Conservation (phyloP, 2,329 filamentous ascomycete genomes). For the Fusarium sp. region DNA sequence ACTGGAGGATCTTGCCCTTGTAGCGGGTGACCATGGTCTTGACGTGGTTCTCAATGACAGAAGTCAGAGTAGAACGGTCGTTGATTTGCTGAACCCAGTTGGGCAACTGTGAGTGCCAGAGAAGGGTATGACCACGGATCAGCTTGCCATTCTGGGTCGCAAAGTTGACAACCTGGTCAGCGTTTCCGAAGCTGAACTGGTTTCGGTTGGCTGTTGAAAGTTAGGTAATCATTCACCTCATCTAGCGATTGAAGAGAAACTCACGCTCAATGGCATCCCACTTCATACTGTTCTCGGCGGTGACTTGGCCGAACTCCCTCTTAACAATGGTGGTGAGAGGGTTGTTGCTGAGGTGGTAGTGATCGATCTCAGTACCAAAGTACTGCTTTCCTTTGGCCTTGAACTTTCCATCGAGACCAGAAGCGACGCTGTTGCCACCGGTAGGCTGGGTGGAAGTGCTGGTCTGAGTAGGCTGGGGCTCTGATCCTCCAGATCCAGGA, state of each 20-base stretch:
- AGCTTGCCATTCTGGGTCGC: conserved; percentile 68
- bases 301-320: conserved; percentile 74
- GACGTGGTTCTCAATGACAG: conserved; percentile 72
- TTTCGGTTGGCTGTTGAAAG: conserved; percentile 60
- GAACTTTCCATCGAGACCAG: conserved; percentile 50
- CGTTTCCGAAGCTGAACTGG: conserved; percentile 68
- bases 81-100: conserved; percentile 70
- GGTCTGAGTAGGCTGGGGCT: background rate
- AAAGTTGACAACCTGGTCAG: conserved; percentile 72
- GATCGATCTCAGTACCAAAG: conserved; percentile 70
- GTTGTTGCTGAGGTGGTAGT: conserved; percentile 63
- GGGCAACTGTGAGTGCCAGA: conserved; percentile 73
- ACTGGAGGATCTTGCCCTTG: conserved; percentile 70
- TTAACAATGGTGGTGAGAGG: conserved; percentile 63
- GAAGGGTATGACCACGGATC: conserved; percentile 74
- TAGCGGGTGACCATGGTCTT: conserved; percentile 68
- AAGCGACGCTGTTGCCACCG: background rate
- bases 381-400: conserved; percentile 73
- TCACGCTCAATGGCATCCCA: conserved; percentile 64
- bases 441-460: conserved; percentile 5
- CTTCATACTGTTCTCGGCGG: conserved; percentile 78
- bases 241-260: accelerated
- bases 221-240: background rate
- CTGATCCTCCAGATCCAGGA: conserved; percentile 7
- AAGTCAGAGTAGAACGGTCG: conserved; percentile 64